phyloP scores from a whole-genome alignment of 2,329 filamentous ascomycete species.

The Penicillium sp. region DNA sequence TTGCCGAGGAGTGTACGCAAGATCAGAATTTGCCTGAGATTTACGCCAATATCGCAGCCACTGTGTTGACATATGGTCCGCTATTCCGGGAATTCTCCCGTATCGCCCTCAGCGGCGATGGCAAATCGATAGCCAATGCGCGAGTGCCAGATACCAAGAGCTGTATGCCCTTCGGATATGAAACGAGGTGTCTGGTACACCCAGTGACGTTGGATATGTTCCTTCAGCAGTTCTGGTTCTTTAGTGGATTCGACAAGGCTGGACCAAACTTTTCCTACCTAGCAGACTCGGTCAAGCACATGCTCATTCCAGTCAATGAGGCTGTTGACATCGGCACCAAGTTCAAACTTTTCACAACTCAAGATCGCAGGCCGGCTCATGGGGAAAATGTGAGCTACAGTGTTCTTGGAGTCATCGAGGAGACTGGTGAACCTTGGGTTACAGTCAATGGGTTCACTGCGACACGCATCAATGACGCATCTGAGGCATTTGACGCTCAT shows the following conservation, averaged over 20 bases:
- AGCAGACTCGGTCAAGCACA: conserved; percentile 9
- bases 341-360: conserved; percentile 8
- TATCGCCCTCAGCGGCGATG: conserved; percentile 5
- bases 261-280: conserved; percentile 7
- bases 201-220: conserved; percentile 10
- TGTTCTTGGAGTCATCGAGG: conserved; percentile 4
- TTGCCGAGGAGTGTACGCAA: conserved; percentile 1
- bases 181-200: conserved; percentile 6
- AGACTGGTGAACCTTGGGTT: conserved; percentile 11
- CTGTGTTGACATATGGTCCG: conserved; percentile 3
- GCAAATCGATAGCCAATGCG: conserved; percentile 7
- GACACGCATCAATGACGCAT: background rate
- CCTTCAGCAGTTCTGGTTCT: conserved; percentile 12
- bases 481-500: background rate
- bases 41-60: conserved; percentile 7
- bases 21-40: background rate
- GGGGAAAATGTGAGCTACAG: conserved; percentile 7
- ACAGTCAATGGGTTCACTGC: conserved; percentile 9
- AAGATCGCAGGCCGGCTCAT: background rate
- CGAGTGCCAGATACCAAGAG: conserved; percentile 7
- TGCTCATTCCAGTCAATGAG: conserved; percentile 11
- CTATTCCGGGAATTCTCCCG: conserved; percentile 10
- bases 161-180: conserved; percentile 9
- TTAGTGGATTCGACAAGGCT: conserved; percentile 8
- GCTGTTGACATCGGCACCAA: background rate